Conservation (phyloP, 192 early-diverging fungal species). For the Jimgerdemannia flammicorona region DNA sequence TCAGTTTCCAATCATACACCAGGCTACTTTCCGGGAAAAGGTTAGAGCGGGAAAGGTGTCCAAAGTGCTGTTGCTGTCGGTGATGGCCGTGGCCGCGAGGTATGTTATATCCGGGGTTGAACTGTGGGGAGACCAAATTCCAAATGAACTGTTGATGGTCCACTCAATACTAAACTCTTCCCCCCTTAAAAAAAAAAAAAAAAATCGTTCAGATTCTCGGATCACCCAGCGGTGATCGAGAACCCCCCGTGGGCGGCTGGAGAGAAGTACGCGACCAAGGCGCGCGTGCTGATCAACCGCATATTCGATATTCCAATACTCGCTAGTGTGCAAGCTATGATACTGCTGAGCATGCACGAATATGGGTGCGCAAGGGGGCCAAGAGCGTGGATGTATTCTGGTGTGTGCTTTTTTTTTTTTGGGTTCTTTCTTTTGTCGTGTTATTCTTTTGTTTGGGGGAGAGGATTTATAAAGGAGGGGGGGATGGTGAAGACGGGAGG, state of each 20-base stretch:
- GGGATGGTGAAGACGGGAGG: too few species aligned
- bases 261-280: slow-evolving; percentile 47
- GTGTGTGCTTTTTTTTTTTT: slow-evolving; percentile 18
- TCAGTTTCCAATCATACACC: slow-evolving; percentile 46
- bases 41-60: slow-evolving; percentile 37
- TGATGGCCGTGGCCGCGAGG: slow-evolving; percentile 45
- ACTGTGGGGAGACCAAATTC: not conserved
- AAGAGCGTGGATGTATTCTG: slow-evolving; percentile 55
- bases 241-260: slow-evolving; percentile 47
- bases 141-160: slow-evolving; percentile 2
- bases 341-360: slow-evolving; percentile 42
- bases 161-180: not conserved
- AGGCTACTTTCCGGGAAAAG: slow-evolving; percentile 38
- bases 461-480: too few species aligned
- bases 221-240: slow-evolving; percentile 36
- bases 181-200: not conserved
- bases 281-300: slow-evolving; percentile 31
- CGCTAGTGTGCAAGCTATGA: slow-evolving; percentile 44
- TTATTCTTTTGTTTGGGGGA: too few species aligned
- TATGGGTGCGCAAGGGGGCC: slow-evolving; percentile 50
- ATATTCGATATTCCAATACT: slow-evolving; percentile 43
- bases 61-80: slow-evolving; percentile 37
- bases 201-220: slow-evolving; percentile 33
- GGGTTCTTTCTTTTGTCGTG: too few species aligned
- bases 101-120: slow-evolving; percentile 4